Evolutionary conservation across 2,329 filamentous ascomycete species (phyloP).

Genomic region (Penicillium sp.): DNA sequence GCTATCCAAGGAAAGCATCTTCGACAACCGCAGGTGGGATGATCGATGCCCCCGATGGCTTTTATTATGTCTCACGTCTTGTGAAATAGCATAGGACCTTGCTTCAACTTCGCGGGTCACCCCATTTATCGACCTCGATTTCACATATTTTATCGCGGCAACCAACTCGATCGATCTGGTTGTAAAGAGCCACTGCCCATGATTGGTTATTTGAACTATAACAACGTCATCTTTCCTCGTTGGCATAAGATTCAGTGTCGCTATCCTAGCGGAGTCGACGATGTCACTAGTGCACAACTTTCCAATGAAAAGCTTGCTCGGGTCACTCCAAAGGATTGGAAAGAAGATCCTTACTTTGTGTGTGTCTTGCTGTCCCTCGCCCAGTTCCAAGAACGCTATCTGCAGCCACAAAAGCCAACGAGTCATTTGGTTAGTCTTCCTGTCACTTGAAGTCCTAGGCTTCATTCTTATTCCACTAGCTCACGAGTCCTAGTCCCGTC

Average conservation of each 20-base stretch:
- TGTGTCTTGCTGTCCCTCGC: slow-evolving; percentile 3
- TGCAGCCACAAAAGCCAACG: background rate
- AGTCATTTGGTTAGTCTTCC: too few species aligned
- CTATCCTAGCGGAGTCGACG: background rate
- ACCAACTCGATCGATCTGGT: slow-evolving; percentile 1
- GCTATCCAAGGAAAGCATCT: slow-evolving; percentile 1
- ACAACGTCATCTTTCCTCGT: slow-evolving; percentile 1
- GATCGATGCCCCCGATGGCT: too few species aligned
- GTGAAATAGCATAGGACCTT: slow-evolving; percentile 1
- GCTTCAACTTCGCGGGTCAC: background rate
- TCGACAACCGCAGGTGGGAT: slow-evolving; percentile 2
- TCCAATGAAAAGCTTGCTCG: background rate
- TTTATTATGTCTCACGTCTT: background rate
- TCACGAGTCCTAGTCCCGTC: too few species aligned
- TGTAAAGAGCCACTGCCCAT: slow-evolving; percentile 1
- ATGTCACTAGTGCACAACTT: background rate
- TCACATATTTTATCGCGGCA: slow-evolving; percentile 1
- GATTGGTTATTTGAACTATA: slow-evolving; percentile 2
- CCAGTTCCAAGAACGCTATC: slow-evolving; percentile 1
- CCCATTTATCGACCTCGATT: background rate
- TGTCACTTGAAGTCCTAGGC: too few species aligned
- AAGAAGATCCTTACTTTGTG: slow-evolving; percentile 3
- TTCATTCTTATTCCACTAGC: too few species aligned
- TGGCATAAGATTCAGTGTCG: slow-evolving; percentile 1
- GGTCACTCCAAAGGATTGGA: slow-evolving; percentile 1